Evolutionary conservation across 2,329 filamentous ascomycete genomes (phyloP), one percentile per base, ranked within the genome.

Genomic region (Alternaria angustiovoidea): DNA sequence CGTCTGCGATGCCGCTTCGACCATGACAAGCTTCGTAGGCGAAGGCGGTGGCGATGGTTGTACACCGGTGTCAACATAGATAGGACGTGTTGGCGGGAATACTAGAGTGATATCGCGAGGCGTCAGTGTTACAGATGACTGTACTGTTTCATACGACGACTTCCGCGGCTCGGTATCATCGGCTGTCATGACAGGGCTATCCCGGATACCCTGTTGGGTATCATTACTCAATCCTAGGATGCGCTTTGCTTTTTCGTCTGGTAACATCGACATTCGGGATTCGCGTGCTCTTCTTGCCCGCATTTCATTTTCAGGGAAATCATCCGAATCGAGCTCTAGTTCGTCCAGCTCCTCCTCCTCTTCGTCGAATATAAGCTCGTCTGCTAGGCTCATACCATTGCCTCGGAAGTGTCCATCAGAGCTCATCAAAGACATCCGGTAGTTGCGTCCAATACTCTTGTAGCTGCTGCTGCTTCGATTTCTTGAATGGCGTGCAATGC

Each of bases 341-440:
- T 82, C 81, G 43, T 82, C 81, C 53, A 82, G 68, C 24, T 81
- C 76, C 63, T 83, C 81, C 32, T 94, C 92, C 57, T 94, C 91
- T 62, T 91, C 91, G 58, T 94, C 92, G 63, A 97, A 91, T 63
- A 92, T 89, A 55, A 99, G 85, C 80, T 99, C 95, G 69, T 98
- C 94, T 0, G 95, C 95, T 41, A 99, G 84, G 63, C 91, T 96
- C 60, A 93, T 79, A 1, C 90, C 91, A 68, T 88, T 88, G 4
- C 81, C 73, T 72, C 89, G 90, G 20, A 81, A 79, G 9, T 81
- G 77, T 4, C 84, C 85, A 59, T 84, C 81, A 9, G 80, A 79
- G 63, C 84, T 83, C 63, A 91, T 82, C 24, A 90, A 81, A 2
- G 93, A 96, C 73, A 90, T 92, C 30, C 92, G 88, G 63, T 92